phyloP scores from a whole-genome alignment of 2,329 filamentous ascomycete genomes.

The Epichloe gansuensis region DNA sequence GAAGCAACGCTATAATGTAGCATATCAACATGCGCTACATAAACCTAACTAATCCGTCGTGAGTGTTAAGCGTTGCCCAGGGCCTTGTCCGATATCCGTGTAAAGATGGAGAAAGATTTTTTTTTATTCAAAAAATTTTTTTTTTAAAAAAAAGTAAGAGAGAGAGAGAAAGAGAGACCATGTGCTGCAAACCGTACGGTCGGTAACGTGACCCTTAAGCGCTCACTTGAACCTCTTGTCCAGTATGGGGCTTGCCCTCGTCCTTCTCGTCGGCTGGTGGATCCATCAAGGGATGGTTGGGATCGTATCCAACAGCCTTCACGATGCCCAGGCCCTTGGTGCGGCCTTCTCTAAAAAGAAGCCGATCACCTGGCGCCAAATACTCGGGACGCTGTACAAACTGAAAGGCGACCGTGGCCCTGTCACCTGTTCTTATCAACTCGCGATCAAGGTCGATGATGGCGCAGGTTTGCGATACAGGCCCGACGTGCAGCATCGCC shows the following conservation, averaged over 20 bases:
- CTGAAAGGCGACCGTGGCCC: constrained; percentile 86
- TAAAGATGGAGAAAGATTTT: too few relatives aligned
- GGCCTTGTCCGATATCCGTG: too few relatives aligned
- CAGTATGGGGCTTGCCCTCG: not conserved
- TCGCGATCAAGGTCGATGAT: constrained; percentile 97
- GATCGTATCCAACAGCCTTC: constrained; percentile 80
- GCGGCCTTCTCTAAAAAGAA: constrained; percentile 85
- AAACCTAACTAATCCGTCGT: too few relatives aligned
- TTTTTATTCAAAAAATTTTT: too few relatives aligned
- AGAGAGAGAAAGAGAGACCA: not conserved
- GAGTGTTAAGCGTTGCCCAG: too few relatives aligned
- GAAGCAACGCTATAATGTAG: too few relatives aligned
- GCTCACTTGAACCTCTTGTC: constrained; percentile 3
- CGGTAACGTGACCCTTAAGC: not conserved
- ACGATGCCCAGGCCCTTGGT: constrained; percentile 95
- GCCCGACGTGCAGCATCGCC: constrained; percentile 94
- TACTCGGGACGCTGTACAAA: constrained; percentile 95
- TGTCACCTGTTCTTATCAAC: constrained; percentile 85
- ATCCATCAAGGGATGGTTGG: constrained; percentile 30
- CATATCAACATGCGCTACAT: too few relatives aligned
- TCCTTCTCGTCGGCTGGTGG: not conserved
- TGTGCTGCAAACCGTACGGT: too few relatives aligned
- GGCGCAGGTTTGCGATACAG: constrained; percentile 87
- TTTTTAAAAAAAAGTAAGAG: not conserved
- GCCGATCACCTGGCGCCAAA: constrained; percentile 70